A percentile compares a stretch with the other conserved stretches of the same genome.
These are phyloP conservation scores for Litsea cubeba DNA, from an alignment of 164 flowering plant genomes.

Conservation along the genomic window DNA sequence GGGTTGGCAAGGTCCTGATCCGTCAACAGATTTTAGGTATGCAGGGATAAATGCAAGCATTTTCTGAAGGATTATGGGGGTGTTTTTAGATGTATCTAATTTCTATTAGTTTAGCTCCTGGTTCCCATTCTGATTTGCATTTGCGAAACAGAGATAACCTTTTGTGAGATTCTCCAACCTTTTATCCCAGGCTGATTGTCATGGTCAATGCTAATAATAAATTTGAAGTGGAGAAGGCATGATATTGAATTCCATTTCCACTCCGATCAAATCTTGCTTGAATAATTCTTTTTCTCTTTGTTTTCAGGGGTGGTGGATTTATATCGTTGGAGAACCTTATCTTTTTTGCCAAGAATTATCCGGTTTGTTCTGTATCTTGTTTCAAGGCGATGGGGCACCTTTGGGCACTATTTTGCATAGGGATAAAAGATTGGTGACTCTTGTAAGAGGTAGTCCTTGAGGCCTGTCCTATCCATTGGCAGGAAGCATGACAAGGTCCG, in stretches of 20 bases:
- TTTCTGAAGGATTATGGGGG: not conserved
- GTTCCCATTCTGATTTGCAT: not conserved
- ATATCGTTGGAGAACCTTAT: constrained; percentile 93
- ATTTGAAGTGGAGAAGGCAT: not conserved
- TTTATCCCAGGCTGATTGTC: not conserved
- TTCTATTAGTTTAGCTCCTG: not conserved
- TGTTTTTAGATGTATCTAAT: not conserved
- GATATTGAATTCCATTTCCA: not conserved
- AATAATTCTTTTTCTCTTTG: not conserved
- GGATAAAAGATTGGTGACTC: not conserved
- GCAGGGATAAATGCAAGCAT: not conserved
- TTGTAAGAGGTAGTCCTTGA: too few species aligned
- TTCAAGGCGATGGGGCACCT: not conserved
- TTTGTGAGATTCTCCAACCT: not conserved
- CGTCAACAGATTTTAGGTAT: constrained; percentile 96
- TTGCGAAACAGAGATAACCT: not conserved
- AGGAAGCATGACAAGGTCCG: too few species aligned
- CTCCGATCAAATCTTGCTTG: not conserved
- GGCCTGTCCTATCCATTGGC: too few species aligned
- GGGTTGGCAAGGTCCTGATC: constrained; percentile 99
- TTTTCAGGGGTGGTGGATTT: constrained; percentile 87
- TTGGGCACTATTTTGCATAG: not conserved
- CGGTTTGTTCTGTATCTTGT: constrained; percentile 42
- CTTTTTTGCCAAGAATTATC: constrained; percentile 72
- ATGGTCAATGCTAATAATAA: not conserved